Base-by-base conservation (phyloP, 2,329 filamentous ascomycete genomes). In the Bipolaris victoriae region DNA sequence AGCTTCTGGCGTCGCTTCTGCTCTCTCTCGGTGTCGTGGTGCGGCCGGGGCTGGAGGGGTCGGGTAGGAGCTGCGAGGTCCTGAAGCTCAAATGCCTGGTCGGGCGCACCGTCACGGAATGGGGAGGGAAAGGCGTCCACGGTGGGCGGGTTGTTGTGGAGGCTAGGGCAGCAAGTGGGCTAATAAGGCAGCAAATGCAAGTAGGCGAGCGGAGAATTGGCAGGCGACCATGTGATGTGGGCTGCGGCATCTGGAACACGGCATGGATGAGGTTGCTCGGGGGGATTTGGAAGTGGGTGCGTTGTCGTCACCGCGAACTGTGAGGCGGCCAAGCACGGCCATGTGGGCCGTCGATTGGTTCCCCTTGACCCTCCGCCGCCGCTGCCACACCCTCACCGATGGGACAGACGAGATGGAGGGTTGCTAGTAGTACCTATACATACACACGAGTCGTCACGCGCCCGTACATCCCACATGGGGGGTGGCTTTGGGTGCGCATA, bases 1-100 rank as follows among this genome's bases (percentile, higher is more conserved):
- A 86, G 84, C 82, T 92, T 92, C 76, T 84, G 81, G 65, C 79
- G 78, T 71, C 83, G 80, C 76, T 85, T 88, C 24, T 65, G 65
- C 45, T 71, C 72, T 43, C 66, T 63, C 60, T 64, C 69, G 57
- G 47, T 61, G 49, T 74, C 68, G 16, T 72, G 67, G 16, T 43
- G 59, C 43, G 57, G 56, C 45, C 39, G 55, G 43, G 44, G 22
- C 20, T 39, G 47, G 37, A 53, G 40, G 26, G 43, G 33, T 13
- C 46, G 35, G 49, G 57, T 50, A 40, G 33, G 48, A 36, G 26
- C 46, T 44, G 52, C 44, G 49, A 74, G 64, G 62, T 67, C 61
- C 39, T 74, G 68, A 54, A 75, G 73, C 70, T 76, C 73, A 49
- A 74, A 66, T 49, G 62, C 60, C 52, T 70, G 58, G 44, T 61